Percentiles rank a stretch among this genome's conserved stretches.
Evolutionary conservation across 306 rosid species (phyloP).

Genomic region (Trifolium fragiferum): DNA sequence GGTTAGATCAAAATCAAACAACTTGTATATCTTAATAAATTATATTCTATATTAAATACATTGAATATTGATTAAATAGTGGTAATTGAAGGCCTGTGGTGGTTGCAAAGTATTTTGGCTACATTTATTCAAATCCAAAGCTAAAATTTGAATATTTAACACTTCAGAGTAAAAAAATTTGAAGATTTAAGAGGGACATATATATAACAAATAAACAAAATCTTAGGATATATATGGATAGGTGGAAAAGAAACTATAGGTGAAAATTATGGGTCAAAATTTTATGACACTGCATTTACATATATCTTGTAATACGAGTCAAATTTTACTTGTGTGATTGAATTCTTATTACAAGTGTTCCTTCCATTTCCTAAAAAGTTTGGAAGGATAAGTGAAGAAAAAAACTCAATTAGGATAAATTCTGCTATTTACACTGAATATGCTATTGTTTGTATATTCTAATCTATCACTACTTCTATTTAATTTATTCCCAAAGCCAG

Average conservation of each 20-base stretch:
- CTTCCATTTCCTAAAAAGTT: no score
- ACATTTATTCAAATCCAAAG: background rate
- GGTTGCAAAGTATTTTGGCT: background rate
- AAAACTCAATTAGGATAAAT: background rate
- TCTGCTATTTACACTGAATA: conserved; percentile 13
- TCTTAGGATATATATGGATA: no score
- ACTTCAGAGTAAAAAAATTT: no score
- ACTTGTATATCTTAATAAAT: background rate
- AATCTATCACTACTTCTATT: background rate
- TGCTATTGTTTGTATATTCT: conserved; percentile 7
- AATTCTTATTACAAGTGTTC: no score
- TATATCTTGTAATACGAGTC: no score
- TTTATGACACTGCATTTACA: no score
- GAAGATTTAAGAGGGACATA: conserved; percentile 3
- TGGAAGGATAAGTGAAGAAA: no score
- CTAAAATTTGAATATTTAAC: conserved; percentile 22
- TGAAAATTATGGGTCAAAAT: no score
- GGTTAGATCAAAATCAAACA: background rate
- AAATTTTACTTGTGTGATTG: no score
- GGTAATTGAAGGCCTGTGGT: background rate
- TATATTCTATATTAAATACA: background rate
- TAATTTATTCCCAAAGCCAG: background rate
- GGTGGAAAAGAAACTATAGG: no score
- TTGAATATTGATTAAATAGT: background rate
- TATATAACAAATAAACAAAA: background rate